Conservation (phyloP, 2,329 filamentous ascomycete species). For the Aspergillus felis region DNA sequence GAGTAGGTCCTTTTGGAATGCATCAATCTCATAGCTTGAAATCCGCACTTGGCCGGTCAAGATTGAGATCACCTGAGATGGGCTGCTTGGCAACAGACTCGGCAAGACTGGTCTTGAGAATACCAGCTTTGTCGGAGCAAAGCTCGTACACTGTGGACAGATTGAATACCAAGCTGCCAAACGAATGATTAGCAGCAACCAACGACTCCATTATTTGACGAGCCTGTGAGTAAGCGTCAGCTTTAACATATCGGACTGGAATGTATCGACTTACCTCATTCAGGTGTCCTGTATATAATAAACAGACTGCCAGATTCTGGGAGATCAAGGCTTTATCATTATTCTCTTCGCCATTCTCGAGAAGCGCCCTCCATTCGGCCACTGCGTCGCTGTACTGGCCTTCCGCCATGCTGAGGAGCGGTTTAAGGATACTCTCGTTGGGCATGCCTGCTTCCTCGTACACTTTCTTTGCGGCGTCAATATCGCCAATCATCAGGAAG, state of each 20-base stretch:
- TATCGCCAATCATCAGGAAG: constrained; percentile 74
- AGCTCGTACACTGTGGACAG: constrained; percentile 88
- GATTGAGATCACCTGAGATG: constrained; percentile 53
- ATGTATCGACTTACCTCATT: constrained; percentile 53
- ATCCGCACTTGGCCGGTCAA: constrained; percentile 68
- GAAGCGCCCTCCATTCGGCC: constrained; percentile 55
- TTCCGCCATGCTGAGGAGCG: constrained; percentile 74
- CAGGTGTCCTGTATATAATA: constrained; percentile 77
- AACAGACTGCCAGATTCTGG: constrained; percentile 79
- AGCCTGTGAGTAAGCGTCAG: constrained; percentile 46
- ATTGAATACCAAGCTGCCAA: constrained; percentile 82
- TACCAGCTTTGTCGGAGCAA: constrained; percentile 71
- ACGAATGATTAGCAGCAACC: constrained; percentile 60
- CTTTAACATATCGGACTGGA: not conserved
- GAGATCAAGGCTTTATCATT: constrained; percentile 64
- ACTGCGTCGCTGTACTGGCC: constrained; percentile 66
- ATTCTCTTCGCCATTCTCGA: constrained; percentile 41
- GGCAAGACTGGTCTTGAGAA: constrained; percentile 66
- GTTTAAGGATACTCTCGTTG: constrained; percentile 40
- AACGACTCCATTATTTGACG: constrained; percentile 63
- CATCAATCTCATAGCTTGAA: constrained; percentile 63
- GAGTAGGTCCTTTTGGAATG: not conserved
- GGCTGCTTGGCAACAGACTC: constrained; percentile 63
- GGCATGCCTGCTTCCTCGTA: constrained; percentile 44
- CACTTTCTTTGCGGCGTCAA: constrained; percentile 60